A percentile compares a stretch with the other conserved stretches of the same genome.
Evolutionary conservation across 83 land plant species (phyloP).

Genomic region (Larix sibirica): DNA sequence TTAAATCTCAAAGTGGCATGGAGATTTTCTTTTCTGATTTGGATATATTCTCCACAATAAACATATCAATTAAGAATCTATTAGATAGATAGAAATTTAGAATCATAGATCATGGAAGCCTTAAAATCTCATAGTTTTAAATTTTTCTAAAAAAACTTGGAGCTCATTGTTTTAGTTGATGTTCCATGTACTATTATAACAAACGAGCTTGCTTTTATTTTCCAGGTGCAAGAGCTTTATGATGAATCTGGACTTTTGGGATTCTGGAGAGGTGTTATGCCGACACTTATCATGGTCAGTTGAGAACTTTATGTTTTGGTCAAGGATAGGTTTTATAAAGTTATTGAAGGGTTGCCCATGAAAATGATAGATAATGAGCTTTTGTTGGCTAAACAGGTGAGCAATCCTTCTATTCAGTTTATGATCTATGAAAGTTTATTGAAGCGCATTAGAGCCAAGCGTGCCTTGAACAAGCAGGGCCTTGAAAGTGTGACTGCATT

Average conservation of each 20-base stretch:
- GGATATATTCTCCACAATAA: neutral
- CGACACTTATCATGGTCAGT: constrained; percentile 92
- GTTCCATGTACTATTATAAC: neutral
- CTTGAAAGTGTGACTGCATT: constrained; percentile 54
- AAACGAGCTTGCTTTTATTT: neutral
- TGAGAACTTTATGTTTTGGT: neutral
- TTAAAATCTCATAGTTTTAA: neutral
- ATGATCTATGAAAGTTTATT: constrained; percentile 85
- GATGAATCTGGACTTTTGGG: constrained; percentile 83
- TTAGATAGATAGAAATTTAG: neutral
- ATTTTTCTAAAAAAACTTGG: neutral
- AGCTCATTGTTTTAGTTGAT: neutral
- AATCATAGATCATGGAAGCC: neutral
- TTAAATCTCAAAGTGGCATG: neutral
- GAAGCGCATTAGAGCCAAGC: constrained; percentile 61
- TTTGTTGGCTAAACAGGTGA: constrained; percentile 43
- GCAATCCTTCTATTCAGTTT: constrained; percentile 90
- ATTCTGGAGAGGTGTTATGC: constrained; percentile 92
- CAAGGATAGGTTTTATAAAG: neutral
- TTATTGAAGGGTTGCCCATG: neutral
- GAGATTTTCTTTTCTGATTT: neutral
- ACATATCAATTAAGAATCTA: neutral
- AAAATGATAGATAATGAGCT: neutral
- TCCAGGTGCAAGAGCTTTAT: constrained; percentile 83
- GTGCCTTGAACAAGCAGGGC: constrained; percentile 36